Conservation (phyloP, 768 basidiomycete species). For the Pulveroboletus sp. region DNA sequence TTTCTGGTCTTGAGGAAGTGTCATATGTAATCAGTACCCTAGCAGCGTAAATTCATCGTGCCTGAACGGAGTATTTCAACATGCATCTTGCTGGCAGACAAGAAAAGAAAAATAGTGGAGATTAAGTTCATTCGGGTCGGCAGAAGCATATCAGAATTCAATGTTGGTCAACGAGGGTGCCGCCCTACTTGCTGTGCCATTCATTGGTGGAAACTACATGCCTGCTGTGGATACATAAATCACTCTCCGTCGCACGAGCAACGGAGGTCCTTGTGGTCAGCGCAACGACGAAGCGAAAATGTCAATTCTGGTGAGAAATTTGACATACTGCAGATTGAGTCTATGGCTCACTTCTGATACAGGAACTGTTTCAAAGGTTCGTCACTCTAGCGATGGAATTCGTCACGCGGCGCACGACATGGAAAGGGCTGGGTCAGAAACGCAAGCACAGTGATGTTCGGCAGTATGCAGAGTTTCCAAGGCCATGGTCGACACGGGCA, state of each 20-base stretch:
- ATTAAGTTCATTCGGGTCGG: slow-evolving; percentile 16
- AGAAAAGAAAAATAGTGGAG: no score
- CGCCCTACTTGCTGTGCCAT: slow-evolving; percentile 20
- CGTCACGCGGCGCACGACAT: slow-evolving; percentile 16
- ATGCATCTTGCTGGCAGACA: slow-evolving; percentile 14
- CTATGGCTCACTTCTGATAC: slow-evolving; percentile 16
- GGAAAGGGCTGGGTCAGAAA: slow-evolving; percentile 14
- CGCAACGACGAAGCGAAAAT: slow-evolving; percentile 23
- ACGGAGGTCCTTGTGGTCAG: slow-evolving; percentile 23
- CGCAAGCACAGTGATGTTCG: slow-evolving; percentile 7
- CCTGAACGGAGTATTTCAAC: slow-evolving; percentile 3
- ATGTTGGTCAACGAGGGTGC: slow-evolving; percentile 16
- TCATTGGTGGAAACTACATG: slow-evolving; percentile 8
- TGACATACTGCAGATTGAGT: slow-evolving; percentile 7
- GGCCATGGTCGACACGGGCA: slow-evolving; percentile 24
- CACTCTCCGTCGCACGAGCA: slow-evolving; percentile 12
- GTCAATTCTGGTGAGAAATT: slow-evolving; percentile 28
- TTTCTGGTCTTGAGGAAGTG: slow-evolving; percentile 3
- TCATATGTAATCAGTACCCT: slow-evolving; percentile 9
- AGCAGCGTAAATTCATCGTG: slow-evolving; percentile 1
- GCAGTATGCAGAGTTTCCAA: slow-evolving; percentile 22
- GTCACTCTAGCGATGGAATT: slow-evolving; percentile 23
- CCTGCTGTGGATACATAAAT: slow-evolving; percentile 24
- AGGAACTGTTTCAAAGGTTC: slow-evolving; percentile 24
- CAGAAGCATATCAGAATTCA: slow-evolving; percentile 4